These are phyloP conservation scores for Spathaspora passalidarum DNA, from an alignment of 805 yeast species.

Conservation along the genomic window DNA sequence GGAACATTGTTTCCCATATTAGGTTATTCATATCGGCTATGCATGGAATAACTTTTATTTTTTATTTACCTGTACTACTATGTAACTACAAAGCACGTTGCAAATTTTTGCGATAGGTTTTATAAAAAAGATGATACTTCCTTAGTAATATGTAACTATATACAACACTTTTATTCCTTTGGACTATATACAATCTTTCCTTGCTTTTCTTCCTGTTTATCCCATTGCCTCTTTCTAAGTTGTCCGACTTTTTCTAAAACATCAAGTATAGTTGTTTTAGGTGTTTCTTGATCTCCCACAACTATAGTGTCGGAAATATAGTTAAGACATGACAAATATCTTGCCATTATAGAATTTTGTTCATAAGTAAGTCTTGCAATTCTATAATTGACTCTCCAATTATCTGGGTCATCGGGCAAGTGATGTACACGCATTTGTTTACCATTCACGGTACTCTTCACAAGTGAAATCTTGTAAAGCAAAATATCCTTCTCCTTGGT, in stretches of 20 bases:
- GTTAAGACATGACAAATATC: not conserved
- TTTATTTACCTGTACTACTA: too few relatives aligned
- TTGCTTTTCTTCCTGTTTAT: constrained; percentile 16
- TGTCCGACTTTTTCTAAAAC: constrained; percentile 17
- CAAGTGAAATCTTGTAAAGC: not conserved
- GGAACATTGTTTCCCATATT: too few relatives aligned
- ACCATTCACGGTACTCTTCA: not conserved
- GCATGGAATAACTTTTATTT: too few relatives aligned
- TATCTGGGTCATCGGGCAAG: not conserved
- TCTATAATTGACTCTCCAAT: not conserved
- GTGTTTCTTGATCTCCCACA: not conserved
- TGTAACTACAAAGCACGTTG: too few relatives aligned
- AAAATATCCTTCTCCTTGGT: not conserved
- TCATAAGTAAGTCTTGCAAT: not conserved
- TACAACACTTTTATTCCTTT: constrained; percentile 2
- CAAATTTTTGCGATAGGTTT: too few relatives aligned
- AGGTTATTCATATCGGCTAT: too few relatives aligned
- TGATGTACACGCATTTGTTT: not conserved
- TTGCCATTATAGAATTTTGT: too few relatives aligned
- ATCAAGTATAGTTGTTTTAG: not conserved
- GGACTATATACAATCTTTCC: constrained; percentile 17
- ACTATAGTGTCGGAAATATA: not conserved
- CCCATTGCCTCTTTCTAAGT: constrained; percentile 24
- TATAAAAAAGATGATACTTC: too few relatives aligned
- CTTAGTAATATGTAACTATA: too few relatives aligned